phyloP scores from a whole-genome alignment of 2,329 filamentous ascomycete species.

The Aspergillus carbonarius region DNA sequence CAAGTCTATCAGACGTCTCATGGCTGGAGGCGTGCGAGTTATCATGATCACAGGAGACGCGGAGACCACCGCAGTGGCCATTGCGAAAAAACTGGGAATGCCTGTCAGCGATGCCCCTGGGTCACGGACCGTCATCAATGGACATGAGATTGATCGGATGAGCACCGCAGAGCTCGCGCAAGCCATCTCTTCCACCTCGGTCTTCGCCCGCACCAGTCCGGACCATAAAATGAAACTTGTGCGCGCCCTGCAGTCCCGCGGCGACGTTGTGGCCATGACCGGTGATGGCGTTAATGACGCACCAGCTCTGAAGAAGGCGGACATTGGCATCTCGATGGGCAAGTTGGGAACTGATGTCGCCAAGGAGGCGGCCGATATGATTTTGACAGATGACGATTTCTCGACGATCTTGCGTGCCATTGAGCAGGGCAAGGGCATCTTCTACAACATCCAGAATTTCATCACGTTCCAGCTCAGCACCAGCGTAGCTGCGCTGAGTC shows the following conservation, averaged over 20 bases:
- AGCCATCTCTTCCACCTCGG: conserved; percentile 83
- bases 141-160: conserved; percentile 93
- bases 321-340: conserved; percentile 98
- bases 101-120: conserved; percentile 62
- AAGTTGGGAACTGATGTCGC: conserved; percentile 92
- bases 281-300: conserved; percentile 98
- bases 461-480: conserved; percentile 97
- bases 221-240: conserved; percentile 99
- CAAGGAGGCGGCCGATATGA: conserved; percentile 89
- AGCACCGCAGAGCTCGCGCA: conserved; percentile 77
- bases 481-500: conserved; percentile 84
- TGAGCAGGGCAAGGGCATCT: conserved; percentile 98
- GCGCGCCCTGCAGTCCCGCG: conserved; percentile 81
- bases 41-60: conserved; percentile 99
- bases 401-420: conserved; percentile 90
- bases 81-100: conserved; percentile 95
- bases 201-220: conserved; percentile 93
- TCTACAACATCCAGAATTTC: conserved; percentile 99
- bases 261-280: conserved; percentile 98
- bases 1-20: conserved; percentile 80
- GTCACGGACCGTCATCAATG: conserved; percentile 68
- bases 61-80: conserved; percentile 89
- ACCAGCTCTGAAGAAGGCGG: conserved; percentile 91
- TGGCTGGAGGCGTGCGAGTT: conserved; percentile 92
- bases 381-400: conserved; percentile 85